Base-by-base conservation (phyloP, 2,329 filamentous ascomycete genomes). In the Xylaria sp. region DNA sequence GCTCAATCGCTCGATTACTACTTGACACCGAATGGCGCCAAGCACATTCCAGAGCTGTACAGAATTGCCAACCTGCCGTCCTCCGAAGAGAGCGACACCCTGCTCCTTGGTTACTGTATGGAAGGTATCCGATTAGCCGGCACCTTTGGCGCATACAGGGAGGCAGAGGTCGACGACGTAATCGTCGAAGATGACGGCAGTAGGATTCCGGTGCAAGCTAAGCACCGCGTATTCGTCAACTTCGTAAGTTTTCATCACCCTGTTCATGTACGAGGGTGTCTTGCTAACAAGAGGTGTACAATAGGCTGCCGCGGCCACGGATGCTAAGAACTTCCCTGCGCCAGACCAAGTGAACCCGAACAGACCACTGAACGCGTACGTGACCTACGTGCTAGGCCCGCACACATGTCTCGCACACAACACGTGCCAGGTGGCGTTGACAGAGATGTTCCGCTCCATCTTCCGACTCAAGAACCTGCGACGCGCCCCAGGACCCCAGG, bases 1-100 rank as follows among this genome's bases (percentile, higher is more conserved):
- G 88, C 90, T 1, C 90, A 92, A 80, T 85, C 91, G 1, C 83
- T 93, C 20, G 91, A 94, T 76, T 93, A 88, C 80, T 94, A 92
- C 76, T 84, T 94, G 5, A 86, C 87, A 0, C 81, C 85, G 2
- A 80, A 86, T 38, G 87, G 88, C 72, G 79, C 83, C 63, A 72
- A 81, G 13, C 83, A 93, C 74, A 79, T 92, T 0, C 82, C 86
- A 0, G 87, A 89, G 51, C 84, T 94, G 63, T 85, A 90, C 72
- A 81, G 81, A 20, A 81, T 92, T 17, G 88, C 92, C 33, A 81
- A 84, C 40, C 77, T 85, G 46, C 83, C 88, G 4, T 82, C 85
- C 0, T 81, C 82, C 1, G 84, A 87, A 13, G 87, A 89, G 70
- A 86, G 85, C 0, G 90, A 93, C 71, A 84, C 88, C 1, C 81